Base-by-base conservation (phyloP, 2,329 filamentous ascomycete species). In the Pseudohalonectria lignicola region DNA sequence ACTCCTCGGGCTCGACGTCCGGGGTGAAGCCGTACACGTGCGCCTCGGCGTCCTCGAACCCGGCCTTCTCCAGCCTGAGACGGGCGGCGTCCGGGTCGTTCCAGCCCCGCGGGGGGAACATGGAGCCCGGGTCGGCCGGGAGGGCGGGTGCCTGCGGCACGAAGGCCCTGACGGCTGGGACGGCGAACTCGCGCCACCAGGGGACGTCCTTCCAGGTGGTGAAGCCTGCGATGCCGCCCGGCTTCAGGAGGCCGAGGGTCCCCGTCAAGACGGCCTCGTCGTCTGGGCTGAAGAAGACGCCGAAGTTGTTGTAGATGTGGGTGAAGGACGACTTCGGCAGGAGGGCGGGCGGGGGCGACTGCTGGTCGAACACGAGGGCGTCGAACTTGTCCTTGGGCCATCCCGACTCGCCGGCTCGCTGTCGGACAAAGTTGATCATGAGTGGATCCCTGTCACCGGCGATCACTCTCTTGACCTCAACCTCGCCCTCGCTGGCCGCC, bases 151-250 rank as follows among this genome's bases (percentile, higher is more conserved):
- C 34, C 5, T 19, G 23, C 13, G 34, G 34, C 21, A 36, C 17
- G 34, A 16, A 18, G 10, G 23, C 16, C 15, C 4, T 76, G 53
- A 88, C 84, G 59, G 50, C 76, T 71, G 45, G 45, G 29, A 63
- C 78, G 67, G 51, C 51, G n/a, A 55, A 54, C 37, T 49, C 47
- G 9, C 17, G 30, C 30, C 34, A 36, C 34, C 34, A 36, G 2
- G 34, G 15, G 15, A 28, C 9, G 23, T n/a, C 10, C 34, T 17
- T 36, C 34, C 34, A 36, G 23, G 15, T 18, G 8, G 34, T 30
- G 34, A 36, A 36, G 34, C 34, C 34, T 4, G 34, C 34, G 13
- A 36, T 15, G 17, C 34, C 34, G 23, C 26, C 25, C 16, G 34
- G 34, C 8, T n/a, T 11, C 16, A 36, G 17, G 7, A 36, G 15